Evolutionary conservation across 768 basidiomycete species (phyloP).

Genomic region (Boletus subcaerulescens): DNA sequence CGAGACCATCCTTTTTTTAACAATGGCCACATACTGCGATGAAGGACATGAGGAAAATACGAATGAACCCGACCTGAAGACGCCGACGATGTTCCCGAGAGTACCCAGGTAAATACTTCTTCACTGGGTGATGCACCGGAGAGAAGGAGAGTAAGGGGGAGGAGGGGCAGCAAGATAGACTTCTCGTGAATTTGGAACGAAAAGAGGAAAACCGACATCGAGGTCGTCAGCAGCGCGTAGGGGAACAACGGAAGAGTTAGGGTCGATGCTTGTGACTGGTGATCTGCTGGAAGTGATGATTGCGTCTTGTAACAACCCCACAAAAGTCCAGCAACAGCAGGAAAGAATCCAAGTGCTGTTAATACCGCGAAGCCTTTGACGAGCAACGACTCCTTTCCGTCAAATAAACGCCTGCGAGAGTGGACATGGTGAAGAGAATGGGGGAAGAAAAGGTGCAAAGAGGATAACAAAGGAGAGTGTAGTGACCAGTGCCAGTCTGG

Average conservation of each 20-base stretch:
- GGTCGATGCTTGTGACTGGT: conserved; percentile 30
- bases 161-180: conserved; percentile 78
- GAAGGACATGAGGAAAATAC: neutral
- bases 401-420: conserved; percentile 42
- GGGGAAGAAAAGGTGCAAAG: conserved; percentile 78
- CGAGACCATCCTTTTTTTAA: conserved; percentile 75
- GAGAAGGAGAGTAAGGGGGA: conserved; percentile 83
- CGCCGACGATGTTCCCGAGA: conserved; percentile 72
- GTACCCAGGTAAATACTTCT: conserved; percentile 28
- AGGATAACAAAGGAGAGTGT: conserved; percentile 60
- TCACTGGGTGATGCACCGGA: conserved; percentile 38
- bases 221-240: conserved; percentile 74
- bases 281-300: neutral
- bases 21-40: conserved; percentile 85
- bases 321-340: conserved; percentile 49
- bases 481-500: conserved; percentile 64
- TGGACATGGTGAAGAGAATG: conserved; percentile 49
- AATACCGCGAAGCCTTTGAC: conserved; percentile 62
- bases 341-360: conserved; percentile 71
- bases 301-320: conserved; percentile 36
- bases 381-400: conserved; percentile 45
- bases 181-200: conserved; percentile 98
- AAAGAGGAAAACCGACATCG: conserved; percentile 93
- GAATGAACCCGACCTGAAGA: conserved; percentile 68
- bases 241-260: conserved; percentile 70